Base-by-base conservation (phyloP, 2,329 filamentous ascomycete genomes). In the Alternaria novae-zelandiae region DNA sequence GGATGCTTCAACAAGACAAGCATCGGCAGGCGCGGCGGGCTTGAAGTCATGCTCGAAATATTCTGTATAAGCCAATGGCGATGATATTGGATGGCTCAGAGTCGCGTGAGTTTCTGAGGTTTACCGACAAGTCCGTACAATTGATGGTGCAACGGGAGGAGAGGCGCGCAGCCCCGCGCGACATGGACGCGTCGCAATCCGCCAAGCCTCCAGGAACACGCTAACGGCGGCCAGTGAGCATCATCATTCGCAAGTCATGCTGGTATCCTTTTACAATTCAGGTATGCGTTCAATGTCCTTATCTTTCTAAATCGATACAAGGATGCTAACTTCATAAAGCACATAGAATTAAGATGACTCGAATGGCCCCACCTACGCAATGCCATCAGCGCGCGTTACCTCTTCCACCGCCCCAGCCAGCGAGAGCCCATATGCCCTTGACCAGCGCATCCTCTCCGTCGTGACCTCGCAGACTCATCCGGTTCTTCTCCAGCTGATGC, bases 341-440 rank as follows among this genome's bases (percentile, higher is more conserved):
- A 54, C 12, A 21, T 32, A 10, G 17, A 51, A 15, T 21, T 21
- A 11, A 51, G 26, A 23, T 45, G 13, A 15, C 15, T 46, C 21
- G 25, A 21, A 28, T 49, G 30, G 25, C 28, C 17, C 28, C 28
- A 32, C 49, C 17, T 36, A 23, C 28, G 17, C 17, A 12, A 51
- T 51, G 28, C 15, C 28, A 23, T 51, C 49, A 51, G 17, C 49
- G 41, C 17, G 17, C 12, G 41, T 17, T 26, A 17, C 21, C 47
- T 28, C 32, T 49, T 17, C 43, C 41, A 26, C 32, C 54, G 47
- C 54, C 44, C 74, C 74, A 75, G 5, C 32, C 25, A 10, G 71
- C 71, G 36, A 86, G 85, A 51, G 82, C 84, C 30, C 67, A 86
- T 20, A 86, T 81, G 0, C 86, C 87, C 61, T 71, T 86, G 4